Evolutionary conservation across 139 green algal species (phyloP).

Genomic region (Pseudopediastrum boryanum): DNA sequence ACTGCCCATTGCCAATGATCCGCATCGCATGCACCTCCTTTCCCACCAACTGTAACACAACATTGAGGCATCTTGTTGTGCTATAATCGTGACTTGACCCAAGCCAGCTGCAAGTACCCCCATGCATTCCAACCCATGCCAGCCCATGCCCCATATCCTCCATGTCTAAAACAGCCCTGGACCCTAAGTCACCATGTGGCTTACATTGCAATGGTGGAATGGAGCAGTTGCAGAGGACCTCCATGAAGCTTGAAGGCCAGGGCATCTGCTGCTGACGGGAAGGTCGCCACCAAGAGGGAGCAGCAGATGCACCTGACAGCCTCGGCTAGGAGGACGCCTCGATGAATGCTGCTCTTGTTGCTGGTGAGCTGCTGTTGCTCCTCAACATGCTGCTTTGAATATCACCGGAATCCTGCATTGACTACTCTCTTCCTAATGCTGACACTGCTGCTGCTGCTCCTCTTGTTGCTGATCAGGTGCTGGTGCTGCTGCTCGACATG

Average conservation of each 20-base stretch:
- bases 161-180: constrained; percentile 16
- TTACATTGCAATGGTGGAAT: constrained; percentile 89
- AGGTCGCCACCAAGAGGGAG: constrained; percentile 90
- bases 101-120: constrained; percentile 21
- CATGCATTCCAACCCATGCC: constrained; percentile 28
- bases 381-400: too few relatives aligned
- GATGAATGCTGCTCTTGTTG: not conserved
- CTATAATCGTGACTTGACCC: not conserved
- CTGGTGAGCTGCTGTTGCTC: constrained; percentile 42
- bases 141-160: constrained; percentile 3
- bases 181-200: constrained; percentile 66
- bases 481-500: too few relatives aligned
- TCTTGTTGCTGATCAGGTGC: too few relatives aligned
- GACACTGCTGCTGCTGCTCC: too few relatives aligned
- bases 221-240: constrained; percentile 62
- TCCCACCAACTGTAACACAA: too few relatives aligned
- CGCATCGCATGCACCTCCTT: too few relatives aligned
- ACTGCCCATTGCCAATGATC: too few relatives aligned
- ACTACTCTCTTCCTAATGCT: too few relatives aligned
- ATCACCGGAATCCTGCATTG: too few relatives aligned
- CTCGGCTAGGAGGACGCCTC: not conserved
- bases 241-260: constrained; percentile 50
- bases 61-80: not conserved
- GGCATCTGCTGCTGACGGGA: constrained; percentile 57
- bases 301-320: constrained; percentile 54